A percentile compares a stretch with the other conserved stretches of the same genome.
phyloP scores from a whole-genome alignment of 2,329 filamentous ascomycete genomes.

The Ceratocystis papillata region DNA sequence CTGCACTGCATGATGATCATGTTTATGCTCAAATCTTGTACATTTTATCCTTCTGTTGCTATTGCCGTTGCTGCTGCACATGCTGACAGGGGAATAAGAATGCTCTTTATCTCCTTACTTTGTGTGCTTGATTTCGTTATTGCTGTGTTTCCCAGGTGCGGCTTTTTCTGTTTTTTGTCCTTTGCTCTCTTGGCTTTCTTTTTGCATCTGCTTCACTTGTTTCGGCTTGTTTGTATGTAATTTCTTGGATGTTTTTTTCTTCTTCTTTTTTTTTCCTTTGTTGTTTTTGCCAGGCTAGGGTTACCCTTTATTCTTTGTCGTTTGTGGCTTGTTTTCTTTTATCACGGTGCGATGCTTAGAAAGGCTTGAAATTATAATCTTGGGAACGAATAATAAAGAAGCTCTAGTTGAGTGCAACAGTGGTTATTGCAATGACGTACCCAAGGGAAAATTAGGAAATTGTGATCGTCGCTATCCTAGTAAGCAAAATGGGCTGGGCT shows the following conservation, averaged over 20 bases:
- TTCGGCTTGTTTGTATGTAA: constrained; percentile 1
- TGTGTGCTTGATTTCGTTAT: constrained; percentile 22
- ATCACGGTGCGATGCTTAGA: neutral
- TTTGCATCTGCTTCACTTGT: constrained; percentile 16
- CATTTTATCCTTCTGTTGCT: neutral
- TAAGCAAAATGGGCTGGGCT: too few species aligned
- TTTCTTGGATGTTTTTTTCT: neutral
- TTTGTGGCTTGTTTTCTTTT: constrained; percentile 7
- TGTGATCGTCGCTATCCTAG: too few species aligned
- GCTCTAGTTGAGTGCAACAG: neutral
- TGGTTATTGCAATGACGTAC: neutral
- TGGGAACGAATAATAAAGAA: neutral
- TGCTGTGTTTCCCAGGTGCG: neutral
- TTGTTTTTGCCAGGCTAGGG: neutral
- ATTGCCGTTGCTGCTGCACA: neutral
- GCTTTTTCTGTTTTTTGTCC: constrained; percentile 1
- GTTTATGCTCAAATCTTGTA: neutral
- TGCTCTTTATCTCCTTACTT: neutral
- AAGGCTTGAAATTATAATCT: neutral
- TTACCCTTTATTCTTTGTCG: neutral
- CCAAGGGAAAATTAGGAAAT: too few species aligned
- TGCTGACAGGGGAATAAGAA: neutral
- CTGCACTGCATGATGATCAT: neutral
- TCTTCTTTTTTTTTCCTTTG: neutral
- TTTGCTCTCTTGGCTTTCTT: neutral